phyloP scores from a whole-genome alignment of 306 rosid genomes.

The Mimosa pudica region DNA sequence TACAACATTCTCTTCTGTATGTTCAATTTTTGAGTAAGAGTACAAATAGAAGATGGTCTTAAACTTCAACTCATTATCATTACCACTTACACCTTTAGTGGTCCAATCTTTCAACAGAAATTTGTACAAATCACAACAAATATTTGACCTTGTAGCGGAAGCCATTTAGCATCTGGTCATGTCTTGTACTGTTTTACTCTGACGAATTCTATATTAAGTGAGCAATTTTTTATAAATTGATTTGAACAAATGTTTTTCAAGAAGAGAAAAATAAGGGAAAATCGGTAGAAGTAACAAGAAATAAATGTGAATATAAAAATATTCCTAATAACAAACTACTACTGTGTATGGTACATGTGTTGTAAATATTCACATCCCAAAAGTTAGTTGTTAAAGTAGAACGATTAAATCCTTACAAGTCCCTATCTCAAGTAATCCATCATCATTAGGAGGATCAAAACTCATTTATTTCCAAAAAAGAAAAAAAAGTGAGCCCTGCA shows the following conservation, averaged over 20 bases:
- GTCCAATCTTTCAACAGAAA: constrained; percentile 10
- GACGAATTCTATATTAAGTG: not conserved
- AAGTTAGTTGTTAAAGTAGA: too few relatives aligned
- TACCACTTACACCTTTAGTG: not conserved
- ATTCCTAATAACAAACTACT: too few relatives aligned
- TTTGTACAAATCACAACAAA: not conserved
- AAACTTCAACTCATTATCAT: constrained; percentile 9
- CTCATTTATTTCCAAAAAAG: too few relatives aligned
- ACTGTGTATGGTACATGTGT: too few relatives aligned
- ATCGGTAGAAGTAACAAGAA: too few relatives aligned
- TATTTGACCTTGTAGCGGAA: not conserved
- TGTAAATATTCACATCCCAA: too few relatives aligned
- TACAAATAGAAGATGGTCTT: not conserved
- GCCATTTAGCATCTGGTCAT: not conserved
- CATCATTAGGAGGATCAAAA: too few relatives aligned
- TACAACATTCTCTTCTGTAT: not conserved
- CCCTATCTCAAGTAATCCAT: too few relatives aligned
- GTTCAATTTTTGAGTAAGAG: not conserved
- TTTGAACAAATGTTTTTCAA: not conserved
- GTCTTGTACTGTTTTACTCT: not conserved
- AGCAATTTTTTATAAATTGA: not conserved
- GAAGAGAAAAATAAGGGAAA: not conserved
- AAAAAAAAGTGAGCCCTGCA: not conserved
- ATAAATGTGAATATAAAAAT: too few relatives aligned
- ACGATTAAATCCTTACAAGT: too few relatives aligned